Evolutionary conservation across 164 flowering plant genomes (phyloP).

Genomic region (Umbellularia californica): DNA sequence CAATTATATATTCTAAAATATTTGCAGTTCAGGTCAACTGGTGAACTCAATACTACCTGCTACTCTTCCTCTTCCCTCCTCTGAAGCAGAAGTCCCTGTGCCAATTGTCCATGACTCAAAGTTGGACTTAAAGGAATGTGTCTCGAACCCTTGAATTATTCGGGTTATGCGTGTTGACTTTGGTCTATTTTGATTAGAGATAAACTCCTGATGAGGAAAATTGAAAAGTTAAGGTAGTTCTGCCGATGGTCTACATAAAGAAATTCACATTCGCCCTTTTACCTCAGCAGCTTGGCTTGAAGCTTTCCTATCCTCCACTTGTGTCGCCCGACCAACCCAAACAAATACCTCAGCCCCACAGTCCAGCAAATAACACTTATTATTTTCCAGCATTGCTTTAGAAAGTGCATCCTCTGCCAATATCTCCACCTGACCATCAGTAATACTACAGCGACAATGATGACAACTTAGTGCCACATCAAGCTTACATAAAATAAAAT

Average conservation of each 20-base stretch:
- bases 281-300: conserved; percentile 95
- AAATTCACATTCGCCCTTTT: conserved; percentile 8
- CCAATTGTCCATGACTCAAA: conserved; percentile 97
- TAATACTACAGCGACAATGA: conserved; percentile 43
- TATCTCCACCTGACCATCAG: conserved; percentile 53
- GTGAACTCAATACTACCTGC: conserved; percentile 60
- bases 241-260: background rate
- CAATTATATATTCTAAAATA: background rate
- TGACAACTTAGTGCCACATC: background rate
- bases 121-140: conserved; percentile 84
- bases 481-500: background rate
- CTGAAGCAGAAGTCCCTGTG: conserved; percentile 63
- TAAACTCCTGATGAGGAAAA: conserved; percentile 53
- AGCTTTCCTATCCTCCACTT: conserved; percentile 91
- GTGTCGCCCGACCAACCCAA: conserved; percentile 97
- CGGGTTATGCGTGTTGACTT: conserved; percentile 77
- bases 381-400: conserved; percentile 76
- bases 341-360: conserved; percentile 91
- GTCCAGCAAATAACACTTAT: conserved; percentile 82
- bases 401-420: conserved; percentile 77
- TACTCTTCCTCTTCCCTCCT: conserved; percentile 98
- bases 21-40: background rate
- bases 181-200: conserved; percentile 80
- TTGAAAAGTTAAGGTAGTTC: background rate
- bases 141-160: conserved; percentile 94